phyloP scores from a whole-genome alignment of 2,329 filamentous ascomycete species.

The Parastagonospora avenae region DNA sequence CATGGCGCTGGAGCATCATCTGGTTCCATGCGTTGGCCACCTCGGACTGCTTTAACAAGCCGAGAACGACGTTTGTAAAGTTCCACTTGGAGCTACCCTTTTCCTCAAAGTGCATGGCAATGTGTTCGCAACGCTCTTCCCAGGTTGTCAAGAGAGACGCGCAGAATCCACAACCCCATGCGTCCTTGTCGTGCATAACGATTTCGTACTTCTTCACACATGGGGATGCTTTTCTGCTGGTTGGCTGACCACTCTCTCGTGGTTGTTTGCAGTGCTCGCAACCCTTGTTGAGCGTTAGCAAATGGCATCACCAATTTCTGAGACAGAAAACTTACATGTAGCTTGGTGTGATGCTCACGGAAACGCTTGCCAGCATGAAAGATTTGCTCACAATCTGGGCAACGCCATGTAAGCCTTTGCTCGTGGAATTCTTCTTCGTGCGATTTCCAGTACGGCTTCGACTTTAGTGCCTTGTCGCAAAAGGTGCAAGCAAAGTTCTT shows the following conservation, averaged over 20 bases:
- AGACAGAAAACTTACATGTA: constrained; percentile 57
- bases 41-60: constrained; percentile 68
- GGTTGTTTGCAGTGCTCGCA: constrained; percentile 70
- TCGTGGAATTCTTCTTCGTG: constrained; percentile 74
- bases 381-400: constrained; percentile 70
- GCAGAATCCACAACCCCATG: constrained; percentile 73
- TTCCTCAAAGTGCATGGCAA: constrained; percentile 70
- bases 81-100: constrained; percentile 68
- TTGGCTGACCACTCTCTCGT: constrained; percentile 56
- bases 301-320: not conserved
- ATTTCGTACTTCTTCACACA: constrained; percentile 48
- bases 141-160: constrained; percentile 66
- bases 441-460: constrained; percentile 72
- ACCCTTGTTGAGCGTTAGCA: constrained; percentile 40
- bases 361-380: constrained; percentile 72
- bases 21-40: constrained; percentile 67
- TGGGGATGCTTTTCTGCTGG: constrained; percentile 60
- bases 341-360: constrained; percentile 70
- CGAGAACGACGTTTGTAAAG: constrained; percentile 71
- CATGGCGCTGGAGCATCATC: constrained; percentile 59
- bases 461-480: constrained; percentile 68
- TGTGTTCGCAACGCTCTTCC: constrained; percentile 71
- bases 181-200: constrained; percentile 65
- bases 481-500: constrained; percentile 53
- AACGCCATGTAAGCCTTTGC: constrained; percentile 70